Evolutionary conservation across 768 basidiomycete species (phyloP), one percentile per base, ranked within the genome.

Genomic region (Tephrocybe sp.): DNA sequence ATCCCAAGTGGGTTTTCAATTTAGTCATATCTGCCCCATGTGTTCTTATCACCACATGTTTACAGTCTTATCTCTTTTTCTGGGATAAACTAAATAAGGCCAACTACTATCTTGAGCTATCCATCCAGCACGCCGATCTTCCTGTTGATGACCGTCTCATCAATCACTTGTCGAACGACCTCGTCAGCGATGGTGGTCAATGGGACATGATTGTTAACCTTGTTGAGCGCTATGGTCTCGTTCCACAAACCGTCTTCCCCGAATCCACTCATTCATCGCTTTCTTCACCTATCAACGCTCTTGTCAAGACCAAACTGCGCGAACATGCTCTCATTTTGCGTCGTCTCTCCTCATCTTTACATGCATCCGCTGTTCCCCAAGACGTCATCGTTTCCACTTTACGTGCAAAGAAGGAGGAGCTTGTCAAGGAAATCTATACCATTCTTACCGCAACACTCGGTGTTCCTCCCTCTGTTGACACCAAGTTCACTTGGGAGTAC

Each of bases 81-180:
- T 96, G 87, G 78, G 95, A 98, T 71, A 94, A 95, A 69, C 81
- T 98, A 44, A 92, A 95, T 76, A 92, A 97, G 71, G 73, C 85
- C 41, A 94, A 95, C 71, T 94, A 90, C 70, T 96, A 88, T 68
- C 85, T 97, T 14, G 95, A 97, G 68, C 77, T 87, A 35, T 81
- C 87, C 42, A 89, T 98, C 58, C 76, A 96, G 67, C 79, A 88
- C 48, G 84, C 85, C 0, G 84, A 90, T 56, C 77, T 84, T 35
- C 86, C 90, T 0, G 69, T 95, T 45, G 90, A 96, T 48, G 85
- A 90, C 62, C 82, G 95, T 7, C 76, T 94, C n/a, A 73, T 97
- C 48, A 79, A 74, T 45, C 85, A 86, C 71, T 79, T 98, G 40
- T 78, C 88, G 8, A 62, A 68, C 6, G 87, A 87, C 53, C 89